phyloP scores from a whole-genome alignment of 192 early-diverging fungal species.

The Coemansia sp. region DNA sequence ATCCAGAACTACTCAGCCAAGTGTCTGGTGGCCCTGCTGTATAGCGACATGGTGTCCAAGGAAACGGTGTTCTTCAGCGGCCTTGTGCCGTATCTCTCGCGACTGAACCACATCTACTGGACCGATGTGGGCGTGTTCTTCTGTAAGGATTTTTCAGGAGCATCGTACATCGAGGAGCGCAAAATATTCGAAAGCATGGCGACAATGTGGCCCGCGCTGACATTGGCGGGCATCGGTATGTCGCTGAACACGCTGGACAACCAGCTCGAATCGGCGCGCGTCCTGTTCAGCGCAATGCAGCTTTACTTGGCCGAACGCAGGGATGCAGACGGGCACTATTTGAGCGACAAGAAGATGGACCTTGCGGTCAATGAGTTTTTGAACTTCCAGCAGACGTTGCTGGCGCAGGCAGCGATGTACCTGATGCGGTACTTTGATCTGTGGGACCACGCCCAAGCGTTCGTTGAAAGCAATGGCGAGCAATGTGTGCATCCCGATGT shows the following conservation, averaged over 20 bases:
- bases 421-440: slow-evolving; percentile 19
- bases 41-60: slow-evolving; percentile 1
- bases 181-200: not conserved
- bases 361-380: slow-evolving; percentile 10
- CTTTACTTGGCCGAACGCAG: slow-evolving; percentile 17
- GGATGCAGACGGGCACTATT: not conserved
- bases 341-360: slow-evolving; percentile 6
- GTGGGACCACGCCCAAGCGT: not conserved
- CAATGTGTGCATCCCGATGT: not conserved
- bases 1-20: slow-evolving; percentile 31
- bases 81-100: slow-evolving; percentile 13
- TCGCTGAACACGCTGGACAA: slow-evolving; percentile 1
- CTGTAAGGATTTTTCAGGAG: not conserved
- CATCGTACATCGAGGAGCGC: not conserved
- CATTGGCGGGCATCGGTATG: not conserved
- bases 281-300: slow-evolving; percentile 23
- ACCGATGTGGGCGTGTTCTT: not conserved
- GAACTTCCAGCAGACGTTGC: slow-evolving; percentile 17
- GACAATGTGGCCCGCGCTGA: not conserved
- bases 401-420: slow-evolving; percentile 22
- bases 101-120: slow-evolving; percentile 3
- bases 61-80: slow-evolving; percentile 5
- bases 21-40: slow-evolving; percentile 32
- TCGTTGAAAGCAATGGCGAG: not conserved
- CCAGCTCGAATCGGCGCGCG: slow-evolving; percentile 5